Evolutionary conservation across 768 basidiomycete genomes (phyloP), one percentile per base, ranked within the genome.

Genomic region (Tubosaeta sp.): DNA sequence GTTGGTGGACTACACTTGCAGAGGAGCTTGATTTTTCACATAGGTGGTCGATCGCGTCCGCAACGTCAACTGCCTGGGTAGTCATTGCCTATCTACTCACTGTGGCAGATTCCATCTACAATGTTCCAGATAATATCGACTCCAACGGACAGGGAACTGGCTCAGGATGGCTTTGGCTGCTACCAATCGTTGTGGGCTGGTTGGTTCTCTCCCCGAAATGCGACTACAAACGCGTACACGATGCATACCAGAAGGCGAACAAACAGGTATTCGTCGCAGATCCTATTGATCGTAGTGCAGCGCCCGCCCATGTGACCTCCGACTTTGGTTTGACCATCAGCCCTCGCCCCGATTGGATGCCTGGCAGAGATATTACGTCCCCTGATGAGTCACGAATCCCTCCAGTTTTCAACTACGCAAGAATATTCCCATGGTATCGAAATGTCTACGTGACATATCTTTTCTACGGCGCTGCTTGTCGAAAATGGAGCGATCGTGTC

Each of bases 121-220:
- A 44, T 24, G 43, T 68, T 3, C 30, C 21, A 9, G 51, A 54
- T 6, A 30, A 60, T n/a, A 38, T 38, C 6, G 3, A 21, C 10
- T 38, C 36, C 19, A 38, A 21, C 10, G 36, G 36, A 21, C 66
- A 73, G 46, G 70, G 67, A 24, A 69, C 71, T 7, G 73, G 71
- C 4, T 69, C 71, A 2, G 57, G 71, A n/a, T 77, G 72, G 73
- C 55, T 76, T 10, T 78, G 75, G 73, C 62, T 77, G 24, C 34
- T 77, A 9, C 67, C 75, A 0, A 55, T 76, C 3, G 68, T 75
- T 11, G 57, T 70, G 4, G 71, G 73, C 4, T 76, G 74, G 71
- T 53, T 76, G 7, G 65, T 72, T 43, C 51, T 75, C 3, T 71
- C 73, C 0, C 73, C 74, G 0, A 70, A 75, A 48, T 73, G 71